phyloP scores from a whole-genome alignment of 1,139 yeast genomes.

The Taphrina sp. region DNA sequence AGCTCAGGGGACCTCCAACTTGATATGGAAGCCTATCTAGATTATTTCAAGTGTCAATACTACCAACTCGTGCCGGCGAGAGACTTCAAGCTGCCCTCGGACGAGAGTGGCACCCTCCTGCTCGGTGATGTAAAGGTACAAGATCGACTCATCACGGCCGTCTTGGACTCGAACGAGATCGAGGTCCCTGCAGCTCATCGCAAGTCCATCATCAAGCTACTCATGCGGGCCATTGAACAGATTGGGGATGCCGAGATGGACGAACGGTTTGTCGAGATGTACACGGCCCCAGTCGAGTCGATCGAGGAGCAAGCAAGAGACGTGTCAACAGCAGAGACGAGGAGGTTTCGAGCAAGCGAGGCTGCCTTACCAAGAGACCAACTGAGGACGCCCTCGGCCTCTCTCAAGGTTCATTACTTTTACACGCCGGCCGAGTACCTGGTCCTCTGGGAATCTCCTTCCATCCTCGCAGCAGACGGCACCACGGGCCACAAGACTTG shows the following conservation, averaged over 20 bases:
- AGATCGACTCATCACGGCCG: neutral
- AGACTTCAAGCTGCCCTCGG: neutral
- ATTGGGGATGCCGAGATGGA: slow-evolving; percentile 3
- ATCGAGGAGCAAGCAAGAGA: neutral
- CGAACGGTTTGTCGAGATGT: slow-evolving; percentile 5
- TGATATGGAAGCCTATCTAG: slow-evolving; percentile 3
- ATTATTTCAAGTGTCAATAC: slow-evolving; percentile 13
- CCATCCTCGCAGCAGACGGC: slow-evolving; percentile 22
- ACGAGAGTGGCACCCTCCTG: neutral
- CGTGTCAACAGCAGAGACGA: neutral
- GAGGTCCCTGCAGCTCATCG: slow-evolving; percentile 12
- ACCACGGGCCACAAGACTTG: slow-evolving; percentile 31
- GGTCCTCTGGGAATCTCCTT: slow-evolving; percentile 2
- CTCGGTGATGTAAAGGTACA: neutral
- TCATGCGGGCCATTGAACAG: neutral
- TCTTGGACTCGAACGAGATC: neutral
- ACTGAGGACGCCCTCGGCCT: too few species aligned
- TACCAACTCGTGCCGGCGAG: slow-evolving; percentile 7
- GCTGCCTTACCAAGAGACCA: too few species aligned
- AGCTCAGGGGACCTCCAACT: too few species aligned
- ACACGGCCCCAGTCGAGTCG: neutral
- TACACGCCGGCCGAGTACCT: neutral
- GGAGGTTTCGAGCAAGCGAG: too few species aligned
- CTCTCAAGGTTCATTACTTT: slow-evolving; percentile 13
- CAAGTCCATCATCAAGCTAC: neutral